These are phyloP conservation scores for Phytophthora citrophthora DNA, from an alignment of 352 stramenopile species.

Conservation along the genomic window DNA sequence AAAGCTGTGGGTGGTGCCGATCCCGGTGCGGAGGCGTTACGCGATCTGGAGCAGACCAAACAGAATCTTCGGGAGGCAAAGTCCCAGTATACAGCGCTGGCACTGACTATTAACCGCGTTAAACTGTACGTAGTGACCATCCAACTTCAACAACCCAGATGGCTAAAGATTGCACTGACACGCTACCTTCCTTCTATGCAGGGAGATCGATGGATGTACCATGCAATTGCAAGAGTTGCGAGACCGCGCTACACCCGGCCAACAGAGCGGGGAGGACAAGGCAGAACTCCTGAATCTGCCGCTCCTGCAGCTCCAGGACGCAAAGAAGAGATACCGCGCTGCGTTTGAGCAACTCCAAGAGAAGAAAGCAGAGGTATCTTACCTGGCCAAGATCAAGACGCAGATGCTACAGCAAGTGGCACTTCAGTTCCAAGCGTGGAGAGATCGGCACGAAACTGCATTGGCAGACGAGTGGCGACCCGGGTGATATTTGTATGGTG, in stretches of 20 bases:
- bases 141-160: conserved; percentile 25
- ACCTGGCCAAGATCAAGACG: conserved; percentile 64
- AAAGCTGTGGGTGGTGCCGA: conserved; percentile 33
- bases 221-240: conserved; percentile 47
- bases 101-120: conserved; percentile 58
- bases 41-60: conserved; percentile 66
- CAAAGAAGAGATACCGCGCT: conserved; percentile 64
- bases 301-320: conserved; percentile 59
- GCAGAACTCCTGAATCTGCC: conserved; percentile 17
- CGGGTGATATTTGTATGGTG: conserved; percentile 3
- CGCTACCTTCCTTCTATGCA: conserved; percentile 14
- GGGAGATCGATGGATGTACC: conserved; percentile 55
- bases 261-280: conserved; percentile 4
- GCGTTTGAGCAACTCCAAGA: conserved; percentile 56
- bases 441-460: conserved; percentile 21
- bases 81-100: conserved; percentile 30
- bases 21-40: conserved; percentile 50
- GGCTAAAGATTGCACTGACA: conserved; percentile 15
- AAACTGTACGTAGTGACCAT: conserved; percentile 59
- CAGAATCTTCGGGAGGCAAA: conserved; percentile 63
- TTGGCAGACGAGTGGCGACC: conserved; percentile 6
- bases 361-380: conserved; percentile 59
- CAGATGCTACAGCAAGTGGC: conserved; percentile 70
- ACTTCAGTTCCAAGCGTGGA: conserved; percentile 61
- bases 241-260: conserved; percentile 3